Conservation (phyloP, 345 rosid species). For the Salix dunnii region DNA sequence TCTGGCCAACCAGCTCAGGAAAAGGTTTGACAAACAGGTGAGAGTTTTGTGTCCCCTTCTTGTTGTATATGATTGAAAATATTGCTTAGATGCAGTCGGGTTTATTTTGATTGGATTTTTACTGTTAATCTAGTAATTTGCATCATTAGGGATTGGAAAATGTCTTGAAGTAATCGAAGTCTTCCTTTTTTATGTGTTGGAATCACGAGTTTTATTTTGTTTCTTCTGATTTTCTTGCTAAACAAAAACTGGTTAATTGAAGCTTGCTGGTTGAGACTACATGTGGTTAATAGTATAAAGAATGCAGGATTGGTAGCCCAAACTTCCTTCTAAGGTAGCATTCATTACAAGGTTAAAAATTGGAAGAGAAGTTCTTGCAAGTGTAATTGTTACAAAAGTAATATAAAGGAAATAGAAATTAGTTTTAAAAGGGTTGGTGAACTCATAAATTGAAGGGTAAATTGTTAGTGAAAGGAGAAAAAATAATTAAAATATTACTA, state of each 20-base stretch:
- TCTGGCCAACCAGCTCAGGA: slow-evolving; percentile 71
- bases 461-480: no score
- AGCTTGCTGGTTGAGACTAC: background rate
- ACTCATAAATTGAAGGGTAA: no score
- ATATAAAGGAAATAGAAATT: no score
- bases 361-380: no score
- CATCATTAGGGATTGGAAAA: background rate
- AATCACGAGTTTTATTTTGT: background rate
- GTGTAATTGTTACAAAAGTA: no score
- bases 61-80: background rate
- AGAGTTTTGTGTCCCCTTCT: background rate
- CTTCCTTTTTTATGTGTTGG: background rate
- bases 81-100: background rate
- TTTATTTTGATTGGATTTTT: background rate
- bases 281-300: background rate
- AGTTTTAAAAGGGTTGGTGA: no score
- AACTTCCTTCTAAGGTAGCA: background rate
- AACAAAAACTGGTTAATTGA: background rate
- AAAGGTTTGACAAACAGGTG: slow-evolving; percentile 81
- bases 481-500: no score
- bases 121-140: background rate
- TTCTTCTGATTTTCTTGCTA: background rate
- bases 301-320: background rate
- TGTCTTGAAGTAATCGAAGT: background rate
- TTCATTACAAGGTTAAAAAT: no score